Evolutionary conservation across 805 yeast genomes (phyloP).

Genomic region (Zygosaccharomyces siamensis): DNA sequence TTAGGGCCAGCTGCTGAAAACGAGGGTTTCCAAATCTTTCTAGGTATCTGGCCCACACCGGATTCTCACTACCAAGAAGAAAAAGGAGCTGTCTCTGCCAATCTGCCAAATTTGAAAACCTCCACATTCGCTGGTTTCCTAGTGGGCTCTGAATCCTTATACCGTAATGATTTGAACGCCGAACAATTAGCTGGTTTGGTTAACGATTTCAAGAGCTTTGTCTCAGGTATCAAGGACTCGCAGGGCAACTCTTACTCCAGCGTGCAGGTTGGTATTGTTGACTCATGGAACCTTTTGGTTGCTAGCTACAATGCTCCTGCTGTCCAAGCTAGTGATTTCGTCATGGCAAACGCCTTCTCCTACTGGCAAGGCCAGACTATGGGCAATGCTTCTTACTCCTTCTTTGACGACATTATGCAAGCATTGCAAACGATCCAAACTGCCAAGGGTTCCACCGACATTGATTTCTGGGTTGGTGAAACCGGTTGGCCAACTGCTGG

Average conservation of each 20-base stretch:
- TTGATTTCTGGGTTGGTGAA: conserved; percentile 93
- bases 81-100: conserved; percentile 60
- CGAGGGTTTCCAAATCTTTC: conserved; percentile 67
- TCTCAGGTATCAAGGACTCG: conserved; percentile 64
- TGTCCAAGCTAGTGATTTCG: conserved; percentile 74
- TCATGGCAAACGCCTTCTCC: conserved; percentile 92
- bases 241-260: conserved; percentile 71
- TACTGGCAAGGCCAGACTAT: conserved; percentile 97
- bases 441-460: conserved; percentile 78
- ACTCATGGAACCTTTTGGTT: conserved; percentile 90
- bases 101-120: conserved; percentile 68
- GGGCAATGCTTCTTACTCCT: conserved; percentile 80
- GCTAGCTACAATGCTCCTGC: conserved; percentile 70
- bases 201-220: conserved; percentile 51
- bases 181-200: conserved; percentile 65
- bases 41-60: conserved; percentile 95
- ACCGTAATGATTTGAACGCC: conserved; percentile 83
- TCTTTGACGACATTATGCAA: conserved; percentile 96
- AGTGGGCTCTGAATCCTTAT: conserved; percentile 94
- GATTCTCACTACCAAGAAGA: conserved; percentile 72
- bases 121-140: conserved; percentile 68
- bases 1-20: conserved; percentile 83
- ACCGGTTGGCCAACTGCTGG: conserved; percentile 97
- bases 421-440: conserved; percentile 86
- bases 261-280: conserved; percentile 86